Evolutionary conservation across 108 stramenopile species (phyloP).

Genomic region (Seminavis robusta): DNA sequence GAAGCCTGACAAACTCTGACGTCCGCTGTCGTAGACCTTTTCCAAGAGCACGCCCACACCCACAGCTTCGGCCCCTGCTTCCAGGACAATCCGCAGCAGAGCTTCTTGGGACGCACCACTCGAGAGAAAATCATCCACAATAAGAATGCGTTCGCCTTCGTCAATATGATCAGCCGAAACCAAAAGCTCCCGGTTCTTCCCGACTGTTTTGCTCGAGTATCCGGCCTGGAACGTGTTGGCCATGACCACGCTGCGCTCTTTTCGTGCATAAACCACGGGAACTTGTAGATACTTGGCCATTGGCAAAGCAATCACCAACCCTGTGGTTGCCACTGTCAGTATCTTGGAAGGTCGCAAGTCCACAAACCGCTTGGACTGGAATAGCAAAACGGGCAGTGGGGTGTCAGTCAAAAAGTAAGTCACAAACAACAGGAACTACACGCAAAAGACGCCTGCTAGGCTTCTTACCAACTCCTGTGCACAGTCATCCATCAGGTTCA

Average conservation of each 20-base stretch:
- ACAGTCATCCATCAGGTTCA: slow-evolving; percentile 87
- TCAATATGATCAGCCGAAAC: slow-evolving; percentile 75
- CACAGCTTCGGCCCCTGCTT: slow-evolving; percentile 74
- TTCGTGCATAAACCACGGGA: slow-evolving; percentile 83
- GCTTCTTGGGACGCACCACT: slow-evolving; percentile 87
- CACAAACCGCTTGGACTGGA: slow-evolving; percentile 58
- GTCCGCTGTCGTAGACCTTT: slow-evolving; percentile 78
- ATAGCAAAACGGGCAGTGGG: background rate
- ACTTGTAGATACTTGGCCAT: slow-evolving; percentile 85
- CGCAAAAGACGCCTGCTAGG: too few species aligned
- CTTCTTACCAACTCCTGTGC: slow-evolving; percentile 57
- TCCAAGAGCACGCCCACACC: slow-evolving; percentile 84
- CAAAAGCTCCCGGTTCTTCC: slow-evolving; percentile 73
- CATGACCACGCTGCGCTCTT: slow-evolving; percentile 88
- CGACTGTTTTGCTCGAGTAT: slow-evolving; percentile 78
- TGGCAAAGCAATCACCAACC: slow-evolving; percentile 81
- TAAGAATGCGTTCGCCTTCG: slow-evolving; percentile 75
- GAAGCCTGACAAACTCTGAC: slow-evolving; percentile 75
- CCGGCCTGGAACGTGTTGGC: slow-evolving; percentile 75
- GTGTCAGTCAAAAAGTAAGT: background rate
- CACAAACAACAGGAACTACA: background rate
- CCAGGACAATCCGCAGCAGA: slow-evolving; percentile 70
- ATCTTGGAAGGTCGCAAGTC: slow-evolving; percentile 73
- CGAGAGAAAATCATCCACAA: slow-evolving; percentile 87
- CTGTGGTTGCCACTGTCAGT: slow-evolving; percentile 87